Evolutionary conservation across 192 early-diverging fungal species (phyloP).

Genomic region (Mortierella claussenii): DNA sequence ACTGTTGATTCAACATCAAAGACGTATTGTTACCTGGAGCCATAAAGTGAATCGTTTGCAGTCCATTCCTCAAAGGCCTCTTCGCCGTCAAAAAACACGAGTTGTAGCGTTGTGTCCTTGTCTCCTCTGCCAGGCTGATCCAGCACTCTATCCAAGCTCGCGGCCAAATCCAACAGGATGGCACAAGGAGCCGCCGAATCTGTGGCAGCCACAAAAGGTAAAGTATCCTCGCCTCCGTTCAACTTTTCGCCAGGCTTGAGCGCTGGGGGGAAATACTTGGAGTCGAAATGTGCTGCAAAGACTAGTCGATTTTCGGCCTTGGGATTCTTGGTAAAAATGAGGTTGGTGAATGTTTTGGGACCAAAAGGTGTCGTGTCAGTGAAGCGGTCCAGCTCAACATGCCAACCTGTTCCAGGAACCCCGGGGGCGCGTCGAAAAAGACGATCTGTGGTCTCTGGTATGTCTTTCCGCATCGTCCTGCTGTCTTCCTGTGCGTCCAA

Average conservation of each 20-base stretch:
- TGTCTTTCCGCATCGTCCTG: not conserved
- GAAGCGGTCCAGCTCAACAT: constrained; percentile 85
- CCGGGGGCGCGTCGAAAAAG: constrained; percentile 14
- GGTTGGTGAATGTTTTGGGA: constrained; percentile 79
- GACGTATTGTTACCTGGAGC: constrained; percentile 75
- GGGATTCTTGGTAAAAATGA: constrained; percentile 91
- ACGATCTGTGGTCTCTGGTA: not conserved
- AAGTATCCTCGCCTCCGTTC: constrained; percentile 46
- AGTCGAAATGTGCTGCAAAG: constrained; percentile 94
- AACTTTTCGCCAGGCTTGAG: not conserved
- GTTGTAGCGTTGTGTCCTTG: constrained; percentile 74
- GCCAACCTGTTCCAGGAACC: constrained; percentile 63
- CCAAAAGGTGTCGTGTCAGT: constrained; percentile 82
- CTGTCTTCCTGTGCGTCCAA: not conserved
- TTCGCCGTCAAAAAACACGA: constrained; percentile 99
- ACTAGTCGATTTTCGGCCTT: constrained; percentile 76
- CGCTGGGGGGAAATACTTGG: constrained; percentile 76
- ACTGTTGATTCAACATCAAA: too few relatives aligned
- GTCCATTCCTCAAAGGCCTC: constrained; percentile 89
- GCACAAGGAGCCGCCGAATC: constrained; percentile 94
- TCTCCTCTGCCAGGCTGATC: constrained; percentile 51
- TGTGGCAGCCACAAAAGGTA: constrained; percentile 86
- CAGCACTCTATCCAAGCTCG: constrained; percentile 70
- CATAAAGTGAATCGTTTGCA: constrained; percentile 87
- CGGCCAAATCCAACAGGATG: constrained; percentile 86